Conservation (phyloP, 2,329 filamentous ascomycete species). For the Huntiella omanensis region DNA sequence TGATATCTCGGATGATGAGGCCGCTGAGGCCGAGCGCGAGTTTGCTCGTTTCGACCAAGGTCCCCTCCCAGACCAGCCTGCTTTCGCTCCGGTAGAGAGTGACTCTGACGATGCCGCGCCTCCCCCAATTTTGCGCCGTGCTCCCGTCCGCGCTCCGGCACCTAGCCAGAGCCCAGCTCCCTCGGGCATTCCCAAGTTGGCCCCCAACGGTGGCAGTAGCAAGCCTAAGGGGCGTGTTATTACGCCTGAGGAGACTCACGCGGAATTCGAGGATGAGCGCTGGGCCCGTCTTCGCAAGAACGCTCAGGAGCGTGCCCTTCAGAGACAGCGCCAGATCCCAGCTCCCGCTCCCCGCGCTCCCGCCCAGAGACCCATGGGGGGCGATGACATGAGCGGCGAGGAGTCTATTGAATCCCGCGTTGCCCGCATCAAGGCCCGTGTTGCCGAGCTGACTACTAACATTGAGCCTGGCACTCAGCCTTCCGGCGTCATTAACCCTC, state of each 20-base stretch:
- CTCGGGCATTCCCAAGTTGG: constrained; percentile 1
- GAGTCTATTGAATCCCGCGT: constrained; percentile 95
- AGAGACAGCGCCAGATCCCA: constrained; percentile 47
- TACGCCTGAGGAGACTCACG: constrained; percentile 18
- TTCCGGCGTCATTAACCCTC: constrained; percentile 20
- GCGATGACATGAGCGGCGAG: constrained; percentile 80
- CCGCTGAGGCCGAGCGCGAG: constrained; percentile 38
- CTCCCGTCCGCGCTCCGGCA: constrained; percentile 14
- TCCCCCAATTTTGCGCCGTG: constrained; percentile 31
- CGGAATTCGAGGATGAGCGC: constrained; percentile 42
- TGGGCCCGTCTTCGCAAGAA: constrained; percentile 97
- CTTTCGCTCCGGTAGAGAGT: constrained; percentile 49
- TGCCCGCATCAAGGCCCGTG: constrained; percentile 90
- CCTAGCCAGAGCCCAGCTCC: constrained; percentile 7
- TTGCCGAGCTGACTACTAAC: constrained; percentile 80
- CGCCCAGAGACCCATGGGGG: constrained; percentile 22
- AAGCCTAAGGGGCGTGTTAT: constrained; percentile 14
- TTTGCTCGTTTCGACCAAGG: constrained; percentile 69
- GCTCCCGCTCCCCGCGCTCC: constrained; percentile 22
- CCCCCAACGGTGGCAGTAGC: constrained; percentile 1
- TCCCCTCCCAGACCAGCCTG: constrained; percentile 68
- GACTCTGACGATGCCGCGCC: constrained; percentile 30
- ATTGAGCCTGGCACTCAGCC: constrained; percentile 38
- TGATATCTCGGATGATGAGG: constrained; percentile 39
- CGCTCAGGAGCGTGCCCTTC: constrained; percentile 60